Base-by-base conservation (phyloP, 2,329 filamentous ascomycete genomes). In the Verticillium longisporum region DNA sequence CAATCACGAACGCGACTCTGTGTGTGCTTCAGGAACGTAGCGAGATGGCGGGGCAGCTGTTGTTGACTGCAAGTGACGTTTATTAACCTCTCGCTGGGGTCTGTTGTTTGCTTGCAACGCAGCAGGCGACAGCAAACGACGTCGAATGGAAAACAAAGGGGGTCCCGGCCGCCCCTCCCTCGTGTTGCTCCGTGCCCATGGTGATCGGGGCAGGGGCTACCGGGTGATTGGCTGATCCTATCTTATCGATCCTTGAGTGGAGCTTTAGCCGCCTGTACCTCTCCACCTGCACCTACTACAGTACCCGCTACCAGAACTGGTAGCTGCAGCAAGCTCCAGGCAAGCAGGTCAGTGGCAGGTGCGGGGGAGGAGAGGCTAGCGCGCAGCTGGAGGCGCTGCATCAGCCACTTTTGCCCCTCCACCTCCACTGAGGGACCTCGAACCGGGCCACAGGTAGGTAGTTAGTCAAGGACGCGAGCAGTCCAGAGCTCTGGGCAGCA, bases 361-460 rank as follows among this genome's bases (percentile, higher is more conserved):
- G 57, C 57, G 41, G 57, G 57, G 41, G 34, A 36, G 57, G 3
- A 10, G 55, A 37, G 45, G 45, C 34, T 13, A 26, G 26, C 26
- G 26, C 26, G 26, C 26, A 26, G 26, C 34, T 18, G 41, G 41
- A 50, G 41, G 41, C 41, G n/a, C 21, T n/a, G 45, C 33, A 59
- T 41, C 33, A 59, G 57, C 57, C 57, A 59, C 57, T 37, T 56
- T 45, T 57, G 56, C 56, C 56, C 56, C 56, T 57, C 56, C 41
- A n/a, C 41, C 41, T 41, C 37, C 37, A 21, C 41, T 50, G 6
- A 21, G 15, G n/a, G 18, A 18, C 41, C n/a, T 21, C 41, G 38
- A 14, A 7, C 13, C 15, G 38, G 50, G 50, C 26, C 26, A 26
- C 26, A 26, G 26, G 26, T n/a, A n/a, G n/a, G n/a, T n/a, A n/a